Percentiles rank a stretch among this genome's conserved stretches.
These are phyloP conservation scores for Cryptosporidium muris DNA, from an alignment of 169 alveolate genomes.

Conservation along the genomic window DNA sequence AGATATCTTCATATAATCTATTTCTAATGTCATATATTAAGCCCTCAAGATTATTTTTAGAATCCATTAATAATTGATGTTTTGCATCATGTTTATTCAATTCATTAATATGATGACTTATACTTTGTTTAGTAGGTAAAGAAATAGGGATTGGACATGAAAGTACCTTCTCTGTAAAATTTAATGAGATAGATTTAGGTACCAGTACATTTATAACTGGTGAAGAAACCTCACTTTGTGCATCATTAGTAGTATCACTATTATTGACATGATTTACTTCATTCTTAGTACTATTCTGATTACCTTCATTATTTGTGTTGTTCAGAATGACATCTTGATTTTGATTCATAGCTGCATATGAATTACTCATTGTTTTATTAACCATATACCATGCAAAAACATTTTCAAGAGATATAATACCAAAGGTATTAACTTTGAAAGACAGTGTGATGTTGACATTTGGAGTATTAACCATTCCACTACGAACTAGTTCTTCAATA, in stretches of 20 bases:
- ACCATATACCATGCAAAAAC: constrained; percentile 63
- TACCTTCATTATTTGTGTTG: not conserved
- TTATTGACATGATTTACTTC: not conserved
- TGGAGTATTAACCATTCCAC: not conserved
- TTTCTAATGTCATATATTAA: constrained; percentile 58
- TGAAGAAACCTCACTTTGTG: not conserved
- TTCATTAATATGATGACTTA: constrained; percentile 59
- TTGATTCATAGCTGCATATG: not conserved
- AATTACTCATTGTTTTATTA: constrained; percentile 48
- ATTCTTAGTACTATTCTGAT: not conserved
- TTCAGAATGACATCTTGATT: not conserved
- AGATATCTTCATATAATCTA: constrained; percentile 43
- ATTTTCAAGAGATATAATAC: constrained; percentile 48
- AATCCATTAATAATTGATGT: constrained; percentile 56
- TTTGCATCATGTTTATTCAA: constrained; percentile 53
- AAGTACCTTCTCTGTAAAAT: constrained; percentile 14
- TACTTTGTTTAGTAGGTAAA: constrained; percentile 7
- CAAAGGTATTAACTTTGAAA: constrained; percentile 36
- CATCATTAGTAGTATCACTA: not conserved
- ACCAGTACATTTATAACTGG: not conserved
- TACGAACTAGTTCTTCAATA: not conserved
- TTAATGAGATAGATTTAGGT: constrained; percentile 23
- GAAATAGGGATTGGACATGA: constrained; percentile 52
- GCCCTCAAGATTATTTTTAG: constrained; percentile 45
- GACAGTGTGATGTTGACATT: constrained; percentile 36